Percentiles rank a stretch among this genome's conserved stretches.
phyloP scores from a whole-genome alignment of 106 monocot genomes.

The Triglochin maritima region DNA sequence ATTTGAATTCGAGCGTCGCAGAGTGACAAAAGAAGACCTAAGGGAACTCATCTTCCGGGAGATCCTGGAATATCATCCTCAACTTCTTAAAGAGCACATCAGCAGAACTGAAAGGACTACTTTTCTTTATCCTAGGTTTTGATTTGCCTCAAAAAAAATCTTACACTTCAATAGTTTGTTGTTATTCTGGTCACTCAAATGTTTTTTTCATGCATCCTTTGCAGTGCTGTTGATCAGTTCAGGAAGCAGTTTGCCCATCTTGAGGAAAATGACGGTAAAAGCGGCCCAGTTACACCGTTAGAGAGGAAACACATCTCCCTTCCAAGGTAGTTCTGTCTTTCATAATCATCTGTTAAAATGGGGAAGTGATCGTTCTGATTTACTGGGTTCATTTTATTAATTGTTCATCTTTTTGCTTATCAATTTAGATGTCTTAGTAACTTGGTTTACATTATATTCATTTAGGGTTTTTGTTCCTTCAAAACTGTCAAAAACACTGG shows the following conservation, averaged over 20 bases:
- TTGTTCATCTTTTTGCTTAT: no score
- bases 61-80: slow-evolving; percentile 92
- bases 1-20: slow-evolving; percentile 88
- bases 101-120: slow-evolving; percentile 59
- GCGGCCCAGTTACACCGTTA: slow-evolving; percentile 36
- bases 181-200: no score
- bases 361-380: no score
- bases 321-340: slow-evolving; percentile 43
- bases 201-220: not conserved
- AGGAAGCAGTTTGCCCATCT: slow-evolving; percentile 78
- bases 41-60: slow-evolving; percentile 81
- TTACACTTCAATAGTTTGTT: not conserved
- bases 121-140: slow-evolving; percentile 80
- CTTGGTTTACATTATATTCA: no score
- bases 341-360: no score
- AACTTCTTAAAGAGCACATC: slow-evolving; percentile 68
- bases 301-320: slow-evolving; percentile 92
- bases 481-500: no score
- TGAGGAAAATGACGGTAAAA: slow-evolving; percentile 81
- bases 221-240: slow-evolving; percentile 92
- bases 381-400: no score
- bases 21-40: slow-evolving; percentile 75
- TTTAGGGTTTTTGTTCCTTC: no score
- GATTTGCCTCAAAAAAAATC: not conserved
- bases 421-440: no score